These are phyloP conservation scores for Amanita subjunquillea DNA, from an alignment of 768 basidiomycete species.

Conservation along the genomic window DNA sequence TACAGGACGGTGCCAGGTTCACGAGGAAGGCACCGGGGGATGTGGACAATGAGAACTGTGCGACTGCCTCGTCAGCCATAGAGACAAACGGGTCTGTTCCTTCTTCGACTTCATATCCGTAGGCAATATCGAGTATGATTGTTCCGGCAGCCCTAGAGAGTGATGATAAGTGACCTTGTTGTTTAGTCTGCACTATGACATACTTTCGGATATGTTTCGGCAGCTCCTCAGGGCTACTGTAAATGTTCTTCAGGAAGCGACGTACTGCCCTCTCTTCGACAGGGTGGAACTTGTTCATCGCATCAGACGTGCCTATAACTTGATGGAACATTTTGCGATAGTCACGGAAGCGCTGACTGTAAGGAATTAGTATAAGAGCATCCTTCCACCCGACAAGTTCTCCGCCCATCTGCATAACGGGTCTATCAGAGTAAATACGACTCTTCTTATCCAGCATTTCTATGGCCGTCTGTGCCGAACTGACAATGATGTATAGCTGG, in stretches of 20 bases:
- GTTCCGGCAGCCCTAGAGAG: conserved; percentile 1
- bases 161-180: not conserved
- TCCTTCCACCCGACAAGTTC: conserved; percentile 32
- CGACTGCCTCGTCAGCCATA: conserved; percentile 15
- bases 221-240: conserved; percentile 23
- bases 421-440: conserved; percentile 45
- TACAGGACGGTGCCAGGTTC: conserved; percentile 14
- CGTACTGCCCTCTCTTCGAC: conserved; percentile 29
- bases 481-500: conserved; percentile 28
- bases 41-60: conserved; percentile 13
- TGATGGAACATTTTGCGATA: conserved; percentile 32
- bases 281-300: conserved; percentile 26
- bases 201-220: conserved; percentile 25
- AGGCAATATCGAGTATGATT: conserved; percentile 18
- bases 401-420: conserved; percentile 31
- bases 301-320: conserved; percentile 25
- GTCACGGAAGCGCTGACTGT: conserved; percentile 30
- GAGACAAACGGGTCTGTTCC: conserved; percentile 21
- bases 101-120: conserved; percentile 19
- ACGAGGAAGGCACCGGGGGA: conserved; percentile 21
- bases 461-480: conserved; percentile 25
- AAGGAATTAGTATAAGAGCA: conserved; percentile 23
- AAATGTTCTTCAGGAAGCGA: conserved; percentile 26
- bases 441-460: conserved; percentile 47
- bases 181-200: conserved; percentile 7